These are phyloP conservation scores for Arxiozyma slooffiae DNA, from an alignment of 1,139 yeast species.

Conservation along the genomic window DNA sequence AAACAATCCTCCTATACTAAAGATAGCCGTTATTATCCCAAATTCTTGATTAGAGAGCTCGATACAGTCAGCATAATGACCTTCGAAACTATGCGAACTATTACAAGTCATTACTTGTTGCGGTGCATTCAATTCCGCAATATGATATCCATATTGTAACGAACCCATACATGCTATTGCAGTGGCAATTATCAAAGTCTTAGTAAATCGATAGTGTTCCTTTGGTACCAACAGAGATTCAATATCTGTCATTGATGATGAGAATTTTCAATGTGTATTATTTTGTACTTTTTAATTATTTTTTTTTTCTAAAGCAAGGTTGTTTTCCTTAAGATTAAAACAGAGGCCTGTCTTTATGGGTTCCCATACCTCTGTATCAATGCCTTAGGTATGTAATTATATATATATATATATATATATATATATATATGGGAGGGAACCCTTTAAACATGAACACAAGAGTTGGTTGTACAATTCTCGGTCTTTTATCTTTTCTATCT, in stretches of 20 bases:
- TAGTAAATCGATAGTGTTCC: slow-evolving; percentile 3
- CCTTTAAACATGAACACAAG: too few relatives aligned
- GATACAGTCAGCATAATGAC: slow-evolving; percentile 38
- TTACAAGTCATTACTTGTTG: slow-evolving; percentile 50
- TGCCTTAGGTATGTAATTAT: too few relatives aligned
- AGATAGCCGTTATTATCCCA: slow-evolving; percentile 76
- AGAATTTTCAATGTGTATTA: too few relatives aligned
- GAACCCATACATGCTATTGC: slow-evolving; percentile 57
- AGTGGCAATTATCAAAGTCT: slow-evolving; percentile 6
- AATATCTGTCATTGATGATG: slow-evolving; percentile 1
- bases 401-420: too few relatives aligned
- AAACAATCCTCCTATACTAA: slow-evolving; percentile 75
- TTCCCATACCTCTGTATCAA: too few relatives aligned
- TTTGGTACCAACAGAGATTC: slow-evolving; percentile 1
- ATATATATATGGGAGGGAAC: too few relatives aligned
- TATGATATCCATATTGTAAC: slow-evolving; percentile 82
- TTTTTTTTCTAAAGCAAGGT: too few relatives aligned
- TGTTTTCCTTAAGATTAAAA: too few relatives aligned
- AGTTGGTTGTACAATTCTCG: too few relatives aligned
- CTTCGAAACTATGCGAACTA: slow-evolving; percentile 16
- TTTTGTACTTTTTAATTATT: too few relatives aligned
- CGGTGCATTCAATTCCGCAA: slow-evolving; percentile 85
- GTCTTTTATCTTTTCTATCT: too few relatives aligned
- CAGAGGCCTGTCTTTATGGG: too few relatives aligned
- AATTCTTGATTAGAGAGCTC: slow-evolving; percentile 53